phyloP scores from a whole-genome alignment of 441 rosid genomes.

The Arabidopsis lyrata region DNA sequence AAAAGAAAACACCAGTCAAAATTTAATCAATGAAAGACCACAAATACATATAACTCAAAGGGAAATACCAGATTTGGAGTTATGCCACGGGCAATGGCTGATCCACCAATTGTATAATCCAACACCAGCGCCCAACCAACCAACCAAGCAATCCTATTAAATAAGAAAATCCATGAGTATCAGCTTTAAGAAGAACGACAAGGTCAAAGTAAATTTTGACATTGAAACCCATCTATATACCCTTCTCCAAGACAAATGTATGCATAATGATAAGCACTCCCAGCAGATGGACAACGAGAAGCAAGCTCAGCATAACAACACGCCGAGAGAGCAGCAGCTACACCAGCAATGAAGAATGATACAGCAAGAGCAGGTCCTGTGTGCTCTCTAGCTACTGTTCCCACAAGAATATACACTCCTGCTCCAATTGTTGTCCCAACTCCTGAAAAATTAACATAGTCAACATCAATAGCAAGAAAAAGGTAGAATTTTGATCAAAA shows the following conservation, averaged over 20 bases:
- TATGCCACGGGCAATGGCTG: constrained; percentile 98
- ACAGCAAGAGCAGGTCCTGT: constrained; percentile 93
- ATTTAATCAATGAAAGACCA: not conserved
- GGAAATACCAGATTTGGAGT: constrained; percentile 82
- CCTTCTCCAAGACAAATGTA: constrained; percentile 97
- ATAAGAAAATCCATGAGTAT: constrained; percentile 7
- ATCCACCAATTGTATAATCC: constrained; percentile 96
- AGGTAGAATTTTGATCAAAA: not conserved
- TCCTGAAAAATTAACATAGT: constrained; percentile 49
- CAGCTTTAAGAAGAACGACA: constrained; percentile 20
- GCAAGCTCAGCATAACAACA: constrained; percentile 98
- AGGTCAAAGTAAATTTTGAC: constrained; percentile 11
- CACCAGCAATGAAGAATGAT: constrained; percentile 91
- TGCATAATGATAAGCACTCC: constrained; percentile 98
- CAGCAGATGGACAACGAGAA: constrained; percentile 97
- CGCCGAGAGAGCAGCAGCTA: constrained; percentile 95
- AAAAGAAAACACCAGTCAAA: constrained; percentile 24
- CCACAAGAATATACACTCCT: constrained; percentile 95
- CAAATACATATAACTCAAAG: constrained; percentile 13
- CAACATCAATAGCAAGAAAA: not conserved
- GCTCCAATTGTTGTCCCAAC: constrained; percentile 99
- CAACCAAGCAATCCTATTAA: constrained; percentile 79
- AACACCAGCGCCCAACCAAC: constrained; percentile 94
- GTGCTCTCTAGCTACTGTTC: constrained; percentile 98
- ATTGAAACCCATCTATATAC: constrained; percentile 46